Conservation (phyloP, 2,329 filamentous ascomycete genomes). For the Graphilbum fragrans region DNA sequence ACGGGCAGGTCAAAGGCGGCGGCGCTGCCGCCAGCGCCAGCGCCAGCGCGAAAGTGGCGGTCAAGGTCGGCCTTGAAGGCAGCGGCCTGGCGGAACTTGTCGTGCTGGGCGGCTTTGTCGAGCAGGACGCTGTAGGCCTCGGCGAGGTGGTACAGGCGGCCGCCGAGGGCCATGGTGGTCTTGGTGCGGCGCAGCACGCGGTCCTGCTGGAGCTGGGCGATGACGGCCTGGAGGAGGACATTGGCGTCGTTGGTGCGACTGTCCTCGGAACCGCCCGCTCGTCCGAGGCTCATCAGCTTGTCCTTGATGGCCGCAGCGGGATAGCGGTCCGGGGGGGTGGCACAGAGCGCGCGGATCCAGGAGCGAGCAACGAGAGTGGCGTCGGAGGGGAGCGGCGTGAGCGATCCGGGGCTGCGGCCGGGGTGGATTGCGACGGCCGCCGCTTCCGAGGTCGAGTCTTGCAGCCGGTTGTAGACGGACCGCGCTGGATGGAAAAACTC, state of each 20-base stretch:
- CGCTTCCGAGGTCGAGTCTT: constrained; percentile 37
- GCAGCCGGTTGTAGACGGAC: constrained; percentile 45
- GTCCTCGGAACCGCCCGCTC: constrained; percentile 10
- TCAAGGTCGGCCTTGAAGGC: constrained; percentile 51
- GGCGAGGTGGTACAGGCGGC: constrained; percentile 51
- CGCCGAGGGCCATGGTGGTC: constrained; percentile 41
- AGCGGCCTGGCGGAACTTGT: constrained; percentile 45
- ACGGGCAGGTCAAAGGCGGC: constrained; percentile 34
- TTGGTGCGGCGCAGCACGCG: constrained; percentile 49
- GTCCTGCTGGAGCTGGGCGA: constrained; percentile 33
- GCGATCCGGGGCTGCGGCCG: not conserved
- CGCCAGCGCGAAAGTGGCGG: constrained; percentile 29
- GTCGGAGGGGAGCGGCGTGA: too few relatives aligned
- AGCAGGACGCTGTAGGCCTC: constrained; percentile 45
- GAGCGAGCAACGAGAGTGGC: constrained; percentile 7
- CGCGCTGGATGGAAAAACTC: constrained; percentile 41
- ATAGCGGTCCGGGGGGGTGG: constrained; percentile 37
- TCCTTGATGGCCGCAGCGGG: constrained; percentile 32
- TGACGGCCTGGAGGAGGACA: constrained; percentile 32
- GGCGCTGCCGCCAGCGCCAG: constrained; percentile 12
- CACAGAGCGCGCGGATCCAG: constrained; percentile 48
- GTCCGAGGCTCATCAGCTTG: constrained; percentile 35
- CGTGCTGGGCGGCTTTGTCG: constrained; percentile 38
- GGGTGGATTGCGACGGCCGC: constrained; percentile 17
- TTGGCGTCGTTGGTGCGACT: constrained; percentile 24